Conservation (phyloP, 257 asterid species). For the Petunia axillaris region DNA sequence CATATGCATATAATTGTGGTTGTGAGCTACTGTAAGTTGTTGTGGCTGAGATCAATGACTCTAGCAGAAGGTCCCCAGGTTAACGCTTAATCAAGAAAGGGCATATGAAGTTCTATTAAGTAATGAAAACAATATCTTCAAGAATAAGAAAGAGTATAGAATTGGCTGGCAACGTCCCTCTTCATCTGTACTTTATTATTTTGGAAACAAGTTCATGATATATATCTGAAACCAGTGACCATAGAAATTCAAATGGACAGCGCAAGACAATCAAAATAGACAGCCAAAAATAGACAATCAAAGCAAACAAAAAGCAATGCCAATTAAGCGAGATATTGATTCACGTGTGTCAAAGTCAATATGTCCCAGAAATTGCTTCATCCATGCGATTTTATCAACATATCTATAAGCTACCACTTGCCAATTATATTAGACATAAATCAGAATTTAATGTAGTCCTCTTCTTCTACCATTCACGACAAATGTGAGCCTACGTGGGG, state of each 20-base stretch:
- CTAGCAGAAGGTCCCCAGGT: conserved; percentile 59
- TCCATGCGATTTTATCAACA: conserved; percentile 74
- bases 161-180: background rate
- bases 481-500: conserved; percentile 64
- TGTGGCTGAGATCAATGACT: conserved; percentile 75
- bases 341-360: conserved; percentile 92
- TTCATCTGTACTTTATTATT: no score
- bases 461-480: conserved; percentile 19
- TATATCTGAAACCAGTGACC: no score
- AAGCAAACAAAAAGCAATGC: conserved; percentile 81
- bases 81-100: conserved; percentile 81
- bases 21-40: conserved; percentile 64
- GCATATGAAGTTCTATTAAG: conserved; percentile 52
- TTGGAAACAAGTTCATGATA: no score
- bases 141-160: conserved; percentile 25
- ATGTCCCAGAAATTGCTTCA: conserved; percentile 75
- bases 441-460: background rate
- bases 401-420: conserved; percentile 81
- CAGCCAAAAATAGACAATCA: background rate
- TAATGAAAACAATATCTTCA: conserved; percentile 12
- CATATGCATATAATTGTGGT: conserved; percentile 34
- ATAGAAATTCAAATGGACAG: no score
- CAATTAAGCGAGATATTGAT: conserved; percentile 87
- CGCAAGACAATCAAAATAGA: no score
- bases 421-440: conserved; percentile 35